Base-by-base conservation (phyloP, 1,284 basidiomycete genomes). In the Cystobasidiaceae sp. region DNA sequence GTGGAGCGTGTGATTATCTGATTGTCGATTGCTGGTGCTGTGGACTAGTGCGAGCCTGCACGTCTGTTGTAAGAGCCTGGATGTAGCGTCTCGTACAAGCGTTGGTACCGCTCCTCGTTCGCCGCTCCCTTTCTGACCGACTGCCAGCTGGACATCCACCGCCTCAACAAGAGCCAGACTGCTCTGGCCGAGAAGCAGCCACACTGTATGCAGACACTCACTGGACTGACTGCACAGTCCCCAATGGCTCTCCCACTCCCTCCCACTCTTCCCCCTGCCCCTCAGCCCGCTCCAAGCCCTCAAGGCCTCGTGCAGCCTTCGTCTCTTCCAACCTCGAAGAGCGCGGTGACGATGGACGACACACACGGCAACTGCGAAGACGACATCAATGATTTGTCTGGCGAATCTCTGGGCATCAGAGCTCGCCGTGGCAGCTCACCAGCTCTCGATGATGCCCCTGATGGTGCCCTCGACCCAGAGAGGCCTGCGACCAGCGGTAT, bases 341-440 rank as follows among this genome's bases (percentile, higher is more conserved):
- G 58, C 33, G 46, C 46, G 8, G 45, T 34, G n/a, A 50, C 58
- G 37, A 13, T 4, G 13, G 15, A 44, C 15, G 33, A 15, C 11
- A 13, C 11, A 17, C 34, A 11, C 27, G 37, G 21, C 37, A 41
- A 25, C 4, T 30, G 21, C 37, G 54, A 25, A 3, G 28, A 44
- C 8, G 15, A 23, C 15, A 15, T 8, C 17, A 17, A n/a, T 7
- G 19, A 6, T 15, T 17, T n/a, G n/a, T 62, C 60, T 19, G 60
- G 48, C 30, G 60, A 62, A 33, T 62, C 49, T 25, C 37, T 62
- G 39, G 49, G 60, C 30, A 62, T 62, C 27, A 11, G 60, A 28
- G 37, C 54, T 28, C 9, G 5, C 32, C 37, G 54, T 25, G 23
- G 39, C 30, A 23, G 50, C 17, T 39, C 50, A 23, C 28, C 50